Percentiles rank a stretch among this genome's conserved stretches.
Conservation (phyloP, 2,329 filamentous ascomycete species). For the Fusarium phyllophilum region DNA sequence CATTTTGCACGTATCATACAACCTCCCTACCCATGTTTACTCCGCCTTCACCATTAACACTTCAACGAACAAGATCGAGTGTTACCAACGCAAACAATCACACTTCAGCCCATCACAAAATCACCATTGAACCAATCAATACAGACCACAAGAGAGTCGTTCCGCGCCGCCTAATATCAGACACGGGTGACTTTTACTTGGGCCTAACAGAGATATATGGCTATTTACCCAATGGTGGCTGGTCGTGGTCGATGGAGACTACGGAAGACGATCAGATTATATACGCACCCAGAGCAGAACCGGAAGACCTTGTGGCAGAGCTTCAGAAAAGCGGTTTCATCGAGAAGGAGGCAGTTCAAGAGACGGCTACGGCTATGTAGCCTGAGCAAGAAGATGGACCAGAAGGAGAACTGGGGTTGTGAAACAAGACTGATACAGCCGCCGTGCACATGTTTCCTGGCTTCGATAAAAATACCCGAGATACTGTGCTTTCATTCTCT, state of each 20-base stretch:
- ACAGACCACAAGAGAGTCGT: neutral
- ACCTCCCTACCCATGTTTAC: neutral
- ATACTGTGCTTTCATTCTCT: too few species aligned
- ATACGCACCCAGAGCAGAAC: neutral
- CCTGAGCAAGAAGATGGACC: neutral
- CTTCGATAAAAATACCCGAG: too few species aligned
- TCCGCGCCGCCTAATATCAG: neutral
- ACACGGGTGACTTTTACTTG: neutral
- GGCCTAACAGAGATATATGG: neutral
- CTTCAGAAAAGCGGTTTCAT: neutral
- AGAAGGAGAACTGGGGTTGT: neutral
- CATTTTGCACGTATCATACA: neutral
- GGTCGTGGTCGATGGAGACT: neutral
- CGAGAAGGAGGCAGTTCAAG: neutral
- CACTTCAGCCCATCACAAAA: accelerated
- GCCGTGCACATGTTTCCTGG: too few species aligned
- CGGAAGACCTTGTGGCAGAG: neutral
- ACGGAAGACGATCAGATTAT: neutral
- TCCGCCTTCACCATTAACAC: neutral
- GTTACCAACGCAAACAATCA: neutral
- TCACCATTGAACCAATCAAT: neutral
- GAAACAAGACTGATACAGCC: too few species aligned
- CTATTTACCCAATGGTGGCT: neutral
- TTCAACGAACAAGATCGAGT: neutral
- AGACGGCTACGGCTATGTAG: neutral